phyloP scores from a whole-genome alignment of 768 basidiomycete genomes.

The Lentinula detonsa region DNA sequence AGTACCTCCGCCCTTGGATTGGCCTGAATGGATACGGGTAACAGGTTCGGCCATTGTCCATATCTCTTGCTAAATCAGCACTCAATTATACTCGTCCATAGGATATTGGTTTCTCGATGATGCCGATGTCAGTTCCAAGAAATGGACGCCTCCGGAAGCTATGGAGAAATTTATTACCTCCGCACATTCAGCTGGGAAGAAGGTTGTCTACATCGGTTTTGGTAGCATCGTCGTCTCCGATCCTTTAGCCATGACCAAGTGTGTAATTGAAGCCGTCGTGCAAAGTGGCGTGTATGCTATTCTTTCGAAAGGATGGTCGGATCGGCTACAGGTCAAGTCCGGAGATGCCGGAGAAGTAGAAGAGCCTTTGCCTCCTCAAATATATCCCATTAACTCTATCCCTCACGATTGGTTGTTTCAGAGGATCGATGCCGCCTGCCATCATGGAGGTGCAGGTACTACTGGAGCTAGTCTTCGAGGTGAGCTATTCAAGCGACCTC shows the following conservation, averaged over 20 bases:
- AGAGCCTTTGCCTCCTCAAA: conserved; percentile 69
- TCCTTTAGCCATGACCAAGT: conserved; percentile 86
- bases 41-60: conserved; percentile 47
- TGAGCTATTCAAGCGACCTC: conserved; percentile 23
- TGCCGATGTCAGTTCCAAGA: conserved; percentile 81
- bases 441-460: conserved; percentile 97
- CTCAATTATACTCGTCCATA: conserved; percentile 17
- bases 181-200: conserved; percentile 72
- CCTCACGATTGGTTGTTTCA: conserved; percentile 97
- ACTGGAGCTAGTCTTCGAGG: conserved; percentile 92
- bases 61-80: background rate
- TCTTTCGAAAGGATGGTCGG: conserved; percentile 97
- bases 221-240: conserved; percentile 97
- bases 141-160: conserved; percentile 83
- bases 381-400: conserved; percentile 79
- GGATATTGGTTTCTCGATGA: conserved; percentile 98
- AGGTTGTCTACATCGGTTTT: conserved; percentile 96
- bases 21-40: conserved; percentile 98
- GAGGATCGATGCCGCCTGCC: conserved; percentile 92
- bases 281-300: conserved; percentile 88
- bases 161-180: conserved; percentile 78
- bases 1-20: conserved; percentile 92
- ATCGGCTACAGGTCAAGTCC: conserved; percentile 69
- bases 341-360: conserved; percentile 55
- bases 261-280: conserved; percentile 82